Base-by-base conservation (phyloP, 768 basidiomycete species). In the Suillus fuscotomentosus region DNA sequence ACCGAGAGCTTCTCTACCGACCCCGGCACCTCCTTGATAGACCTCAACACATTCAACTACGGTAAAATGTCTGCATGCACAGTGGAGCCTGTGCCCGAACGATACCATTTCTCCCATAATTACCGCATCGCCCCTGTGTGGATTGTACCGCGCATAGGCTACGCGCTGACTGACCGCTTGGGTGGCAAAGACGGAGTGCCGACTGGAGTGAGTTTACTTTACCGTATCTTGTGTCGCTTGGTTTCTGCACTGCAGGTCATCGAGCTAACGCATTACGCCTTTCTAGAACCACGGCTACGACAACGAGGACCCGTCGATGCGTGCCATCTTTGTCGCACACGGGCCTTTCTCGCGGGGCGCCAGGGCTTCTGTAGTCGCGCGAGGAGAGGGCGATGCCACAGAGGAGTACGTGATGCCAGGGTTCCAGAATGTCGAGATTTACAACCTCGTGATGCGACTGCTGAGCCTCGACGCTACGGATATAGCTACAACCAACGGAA, bases 321-420 rank as follows among this genome's bases (percentile, higher is more conserved):
- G 88, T 60, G 94, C 94, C 2, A 89, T 94, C 72, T 96, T 97
- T 75, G 88, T 97, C 63, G 94, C 93, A 11, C 93, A 95, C 71
- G 95, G 95, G 1, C 95, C 95, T 0, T 95, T 95, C 75, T 87
- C 90, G 15, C 76, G 85, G 13, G 83, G 85, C 50, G 82, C 86
- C 60, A 95, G 94, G 75, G 63, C 75, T 63, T 77, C 81, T 4
- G 80, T 88, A 60, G 66, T 62, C 42, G 76, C 73, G 24, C 48
- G 22, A 36, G 60, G 54, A 20, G 67, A 62, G n/a, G 9, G 54
- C 7, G 7, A 41, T 31, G 24, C 20, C 2, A 34, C 36, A 13
- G 85, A 86, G 68, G 80, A 83, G 13, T 92, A 89, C 70, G 82
- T 94, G 63, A 90, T 95, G 81, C 82, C 91, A 36, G 86, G 86